phyloP scores from a whole-genome alignment of 192 early-diverging fungal genomes.

The Linnemannia exigua region DNA sequence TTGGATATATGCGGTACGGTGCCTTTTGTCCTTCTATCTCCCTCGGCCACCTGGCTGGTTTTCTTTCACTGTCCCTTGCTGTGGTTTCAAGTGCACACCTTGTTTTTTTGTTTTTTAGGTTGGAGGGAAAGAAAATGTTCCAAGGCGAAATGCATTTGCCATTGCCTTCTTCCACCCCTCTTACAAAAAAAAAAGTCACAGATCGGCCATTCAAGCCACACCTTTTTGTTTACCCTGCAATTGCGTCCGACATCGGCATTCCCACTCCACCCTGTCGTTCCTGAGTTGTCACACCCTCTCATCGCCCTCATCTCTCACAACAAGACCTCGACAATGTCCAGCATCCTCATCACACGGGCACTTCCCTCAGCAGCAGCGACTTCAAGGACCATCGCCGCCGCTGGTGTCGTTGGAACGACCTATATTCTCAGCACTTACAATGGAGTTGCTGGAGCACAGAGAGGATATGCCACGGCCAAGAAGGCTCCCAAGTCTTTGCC shows the following conservation, averaged over 20 bases:
- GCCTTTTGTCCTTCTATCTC: too few species aligned
- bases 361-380: not conserved
- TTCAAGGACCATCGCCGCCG: constrained; percentile 25
- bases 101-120: too few species aligned
- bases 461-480: constrained; percentile 47
- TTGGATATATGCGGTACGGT: too few species aligned
- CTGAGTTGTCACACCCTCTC: not conserved
- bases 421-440: constrained; percentile 19
- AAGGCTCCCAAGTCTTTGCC: constrained; percentile 32
- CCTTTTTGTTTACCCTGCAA: constrained; percentile 15
- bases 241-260: constrained; percentile 11
- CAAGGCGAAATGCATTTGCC: too few species aligned
- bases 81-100: too few species aligned
- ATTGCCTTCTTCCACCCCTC: too few species aligned
- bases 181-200: too few species aligned
- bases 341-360: constrained; percentile 20
- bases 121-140: too few species aligned
- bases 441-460: constrained; percentile 17
- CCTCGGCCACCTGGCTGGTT: too few species aligned
- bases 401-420: constrained; percentile 17
- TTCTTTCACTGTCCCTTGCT: too few species aligned
- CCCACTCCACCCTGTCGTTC: not conserved
- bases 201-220: not conserved
- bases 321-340: constrained; percentile 33
- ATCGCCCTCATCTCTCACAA: not conserved